A percentile compares a stretch with the other conserved stretches of the same genome.
phyloP scores from a whole-genome alignment of 345 rosid species.

The Citrus hindsii region DNA sequence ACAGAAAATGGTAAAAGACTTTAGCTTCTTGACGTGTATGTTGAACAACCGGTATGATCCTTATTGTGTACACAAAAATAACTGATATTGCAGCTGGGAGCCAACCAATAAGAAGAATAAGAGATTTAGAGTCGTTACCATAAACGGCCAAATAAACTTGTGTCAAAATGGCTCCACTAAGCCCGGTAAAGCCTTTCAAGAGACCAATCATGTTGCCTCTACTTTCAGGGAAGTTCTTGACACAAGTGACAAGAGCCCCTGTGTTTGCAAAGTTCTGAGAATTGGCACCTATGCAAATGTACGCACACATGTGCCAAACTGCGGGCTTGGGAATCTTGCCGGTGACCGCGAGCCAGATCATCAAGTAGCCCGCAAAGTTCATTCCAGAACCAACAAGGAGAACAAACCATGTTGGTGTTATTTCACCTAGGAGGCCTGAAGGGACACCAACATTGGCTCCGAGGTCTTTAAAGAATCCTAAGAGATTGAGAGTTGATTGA shows the following conservation, averaged over 20 bases:
- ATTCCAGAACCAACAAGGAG: slow-evolving; percentile 69
- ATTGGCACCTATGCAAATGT: slow-evolving; percentile 77
- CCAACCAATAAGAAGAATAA: slow-evolving; percentile 79
- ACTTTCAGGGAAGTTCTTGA: slow-evolving; percentile 82
- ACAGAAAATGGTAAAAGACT: slow-evolving; percentile 63
- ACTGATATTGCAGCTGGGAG: slow-evolving; percentile 77
- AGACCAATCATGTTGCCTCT: slow-evolving; percentile 81
- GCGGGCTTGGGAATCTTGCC: slow-evolving; percentile 55
- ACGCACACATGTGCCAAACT: slow-evolving; percentile 86
- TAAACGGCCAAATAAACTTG: slow-evolving; percentile 80
- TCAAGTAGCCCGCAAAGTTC: slow-evolving; percentile 80
- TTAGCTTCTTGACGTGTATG: slow-evolving; percentile 47
- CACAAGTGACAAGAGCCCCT: slow-evolving; percentile 84
- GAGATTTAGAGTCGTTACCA: slow-evolving; percentile 67
- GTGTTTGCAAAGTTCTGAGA: slow-evolving; percentile 87
- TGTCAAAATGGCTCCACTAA: slow-evolving; percentile 84
- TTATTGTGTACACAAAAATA: slow-evolving; percentile 61
- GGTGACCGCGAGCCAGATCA: slow-evolving; percentile 79
- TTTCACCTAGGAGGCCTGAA: slow-evolving; percentile 81
- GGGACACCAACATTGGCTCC: slow-evolving; percentile 82
- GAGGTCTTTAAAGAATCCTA: slow-evolving; percentile 85
- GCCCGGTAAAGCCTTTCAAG: slow-evolving; percentile 74
- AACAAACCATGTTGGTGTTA: slow-evolving; percentile 91
- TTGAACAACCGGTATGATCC: slow-evolving; percentile 44
- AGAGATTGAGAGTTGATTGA: slow-evolving; percentile 70